These are phyloP conservation scores for Yarrowia yakushimensis DNA, from an alignment of 805 yeast species.

Conservation along the genomic window DNA sequence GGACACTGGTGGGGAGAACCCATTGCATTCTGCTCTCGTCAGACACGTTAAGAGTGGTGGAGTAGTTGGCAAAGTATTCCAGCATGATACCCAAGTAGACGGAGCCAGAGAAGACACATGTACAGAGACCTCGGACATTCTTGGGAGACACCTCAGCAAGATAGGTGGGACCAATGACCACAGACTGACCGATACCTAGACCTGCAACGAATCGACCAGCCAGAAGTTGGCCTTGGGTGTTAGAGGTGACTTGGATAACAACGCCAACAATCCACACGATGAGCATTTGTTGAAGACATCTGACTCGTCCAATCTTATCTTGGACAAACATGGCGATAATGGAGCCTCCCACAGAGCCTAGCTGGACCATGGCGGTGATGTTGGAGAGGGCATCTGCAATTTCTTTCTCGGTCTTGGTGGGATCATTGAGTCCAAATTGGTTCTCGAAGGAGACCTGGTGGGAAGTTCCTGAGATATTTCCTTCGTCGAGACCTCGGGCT, in stretches of 20 bases:
- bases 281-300: slow-evolving; percentile 47
- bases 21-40: slow-evolving; percentile 44
- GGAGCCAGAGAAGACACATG: slow-evolving; percentile 54
- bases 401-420: slow-evolving; percentile 36
- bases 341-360: slow-evolving; percentile 55
- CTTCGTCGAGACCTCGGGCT: slow-evolving; percentile 59
- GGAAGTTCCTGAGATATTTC: slow-evolving; percentile 49
- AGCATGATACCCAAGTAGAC: slow-evolving; percentile 55
- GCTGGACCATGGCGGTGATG: slow-evolving; percentile 56
- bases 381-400: slow-evolving; percentile 49
- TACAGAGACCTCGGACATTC: slow-evolving; percentile 50
- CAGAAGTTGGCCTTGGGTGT: slow-evolving; percentile 48
- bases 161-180: slow-evolving; percentile 56
- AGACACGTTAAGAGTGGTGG: slow-evolving; percentile 47
- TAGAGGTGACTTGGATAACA: slow-evolving; percentile 48
- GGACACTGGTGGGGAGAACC: slow-evolving; percentile 46
- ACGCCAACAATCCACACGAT: slow-evolving; percentile 47
- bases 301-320: slow-evolving; percentile 51
- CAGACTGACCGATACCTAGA: slow-evolving; percentile 54
- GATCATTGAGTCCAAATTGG: slow-evolving; percentile 46
- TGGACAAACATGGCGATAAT: slow-evolving; percentile 48
- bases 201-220: slow-evolving; percentile 60
- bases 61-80: slow-evolving; percentile 48
- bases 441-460: slow-evolving; percentile 40
- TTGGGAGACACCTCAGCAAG: slow-evolving; percentile 53